Conservation (phyloP, 331 rosid species). For the Saraca asoca region DNA sequence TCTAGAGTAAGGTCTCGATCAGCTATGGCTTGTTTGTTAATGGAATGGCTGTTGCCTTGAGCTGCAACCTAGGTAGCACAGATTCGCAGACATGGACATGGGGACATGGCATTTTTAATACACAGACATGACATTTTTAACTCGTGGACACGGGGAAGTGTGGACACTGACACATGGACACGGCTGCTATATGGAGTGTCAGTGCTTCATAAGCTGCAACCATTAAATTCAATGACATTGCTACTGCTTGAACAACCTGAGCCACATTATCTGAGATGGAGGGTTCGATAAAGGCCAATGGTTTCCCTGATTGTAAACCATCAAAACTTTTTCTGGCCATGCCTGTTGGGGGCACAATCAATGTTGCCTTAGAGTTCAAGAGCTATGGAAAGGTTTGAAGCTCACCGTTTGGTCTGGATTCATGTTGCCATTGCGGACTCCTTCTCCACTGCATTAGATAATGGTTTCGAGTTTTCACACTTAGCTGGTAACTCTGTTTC, state of each 20-base stretch:
- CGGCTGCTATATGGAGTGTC: too few species aligned
- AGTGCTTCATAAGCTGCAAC: too few species aligned
- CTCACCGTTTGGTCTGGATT: constrained; percentile 48
- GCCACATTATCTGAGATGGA: constrained; percentile 42
- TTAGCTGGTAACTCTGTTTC: constrained; percentile 36
- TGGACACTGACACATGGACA: too few species aligned
- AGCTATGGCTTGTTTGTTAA: constrained; percentile 79
- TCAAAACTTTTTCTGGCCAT: constrained; percentile 57
- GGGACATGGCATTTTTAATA: too few species aligned
- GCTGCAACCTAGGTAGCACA: too few species aligned
- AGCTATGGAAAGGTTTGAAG: constrained; percentile 35
- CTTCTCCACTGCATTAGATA: too few species aligned
- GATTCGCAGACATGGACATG: too few species aligned
- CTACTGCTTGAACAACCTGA: constrained; percentile 39
- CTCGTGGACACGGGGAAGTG: too few species aligned
- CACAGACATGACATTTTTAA: too few species aligned
- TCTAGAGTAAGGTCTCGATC: constrained; percentile 57
- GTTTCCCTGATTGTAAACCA: constrained; percentile 48
- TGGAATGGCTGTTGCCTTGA: constrained; percentile 76
- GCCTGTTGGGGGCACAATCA: constrained; percentile 35
- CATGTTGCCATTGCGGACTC: too few species aligned
- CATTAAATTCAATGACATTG: constrained; percentile 48
- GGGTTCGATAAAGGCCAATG: constrained; percentile 50
- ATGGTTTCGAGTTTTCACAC: too few species aligned
- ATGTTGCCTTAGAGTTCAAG: constrained; percentile 50